Base-by-base conservation (phyloP, 2,329 filamentous ascomycete species). In the Botrytis porri region DNA sequence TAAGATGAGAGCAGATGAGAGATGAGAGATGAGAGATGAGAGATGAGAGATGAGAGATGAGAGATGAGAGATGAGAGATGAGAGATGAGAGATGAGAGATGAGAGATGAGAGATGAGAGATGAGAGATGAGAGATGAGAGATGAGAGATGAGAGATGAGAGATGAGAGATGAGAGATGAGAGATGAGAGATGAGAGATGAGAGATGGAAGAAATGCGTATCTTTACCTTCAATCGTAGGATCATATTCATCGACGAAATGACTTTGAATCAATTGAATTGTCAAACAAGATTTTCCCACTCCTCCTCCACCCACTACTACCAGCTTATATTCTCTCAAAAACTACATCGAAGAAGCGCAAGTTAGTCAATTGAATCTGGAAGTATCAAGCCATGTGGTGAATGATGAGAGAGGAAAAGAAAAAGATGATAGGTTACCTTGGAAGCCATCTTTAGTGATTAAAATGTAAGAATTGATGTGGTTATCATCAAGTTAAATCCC, bases 161-260 rank as follows among this genome's bases (percentile, higher is more conserved):
- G 75, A 72, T 29, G 63, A 57, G 69, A 70, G 54, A 29, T 54
- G 54, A 10, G 18, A 35, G 25, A 45, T n/a, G n/a, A n/a, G 70
- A 25, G 75, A 72, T 29, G 63, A 57, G 69, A 70, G 54, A 29
- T 54, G 54, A n/a, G 70, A 25, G 75, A 72, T 29, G 63, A 57
- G 69, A 70, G 54, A 29, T 54, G 54, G 37, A 25, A 35, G 25
- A 45, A 51, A 18, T 25, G 39, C 75, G 57, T 35, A 75, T 83
- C 88, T 79, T 84, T 84, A 95, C 96, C 96, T 93, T 99, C 96
- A 81, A 99, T 98, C 80, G 96, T 99, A 73, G 96, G 96, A 84
- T 99, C 96, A 84, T 99, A 99, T 84, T 98, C 96, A 84, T 98
- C 96, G 82, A 98, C 95, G 86, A 99, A 99, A 84, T 99, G 96